A percentile compares a stretch with the other conserved stretches of the same genome.
Conservation (phyloP, 2,329 filamentous ascomycete genomes). For the Westerdykella aurantiaca region DNA sequence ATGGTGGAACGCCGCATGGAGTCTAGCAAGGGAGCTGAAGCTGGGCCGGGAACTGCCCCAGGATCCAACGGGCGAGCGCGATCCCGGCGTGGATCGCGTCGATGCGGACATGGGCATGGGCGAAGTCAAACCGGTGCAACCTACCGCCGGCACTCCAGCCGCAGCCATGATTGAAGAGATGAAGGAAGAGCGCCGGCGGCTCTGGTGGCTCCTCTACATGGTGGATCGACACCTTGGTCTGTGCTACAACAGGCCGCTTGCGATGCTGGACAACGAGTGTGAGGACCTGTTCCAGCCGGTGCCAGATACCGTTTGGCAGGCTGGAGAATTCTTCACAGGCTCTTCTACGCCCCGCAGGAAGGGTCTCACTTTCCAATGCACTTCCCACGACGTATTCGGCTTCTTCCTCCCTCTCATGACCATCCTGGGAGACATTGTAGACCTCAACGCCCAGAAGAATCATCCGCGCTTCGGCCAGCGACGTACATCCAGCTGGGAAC, state of each 20-base stretch:
- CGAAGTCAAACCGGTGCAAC: slow-evolving; percentile 20
- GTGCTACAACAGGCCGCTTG: slow-evolving; percentile 85
- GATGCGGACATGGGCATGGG: slow-evolving; percentile 35
- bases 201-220: slow-evolving; percentile 92
- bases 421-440: slow-evolving; percentile 85
- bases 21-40: slow-evolving; percentile 78
- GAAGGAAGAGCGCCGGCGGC: slow-evolving; percentile 77
- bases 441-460: slow-evolving; percentile 81
- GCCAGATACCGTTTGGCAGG: slow-evolving; percentile 79
- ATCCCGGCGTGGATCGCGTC: slow-evolving; percentile 27
- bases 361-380: slow-evolving; percentile 75
- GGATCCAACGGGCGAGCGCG: slow-evolving; percentile 40
- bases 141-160: slow-evolving; percentile 26
- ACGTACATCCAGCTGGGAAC: slow-evolving; percentile 71
- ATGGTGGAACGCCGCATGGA: slow-evolving; percentile 95
- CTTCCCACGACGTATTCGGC: slow-evolving; percentile 81
- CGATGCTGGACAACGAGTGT: slow-evolving; percentile 76
- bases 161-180: slow-evolving; percentile 39
- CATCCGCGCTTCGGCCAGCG: slow-evolving; percentile 77
- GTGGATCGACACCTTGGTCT: slow-evolving; percentile 83
- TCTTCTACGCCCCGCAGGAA: slow-evolving; percentile 40
- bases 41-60: slow-evolving; percentile 76
- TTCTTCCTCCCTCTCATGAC: slow-evolving; percentile 92
- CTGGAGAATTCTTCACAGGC: slow-evolving; percentile 63
- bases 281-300: slow-evolving; percentile 76